Evolutionary conservation across 352 stramenopile species (phyloP).

Genomic region (Pythium insidiosum): DNA sequence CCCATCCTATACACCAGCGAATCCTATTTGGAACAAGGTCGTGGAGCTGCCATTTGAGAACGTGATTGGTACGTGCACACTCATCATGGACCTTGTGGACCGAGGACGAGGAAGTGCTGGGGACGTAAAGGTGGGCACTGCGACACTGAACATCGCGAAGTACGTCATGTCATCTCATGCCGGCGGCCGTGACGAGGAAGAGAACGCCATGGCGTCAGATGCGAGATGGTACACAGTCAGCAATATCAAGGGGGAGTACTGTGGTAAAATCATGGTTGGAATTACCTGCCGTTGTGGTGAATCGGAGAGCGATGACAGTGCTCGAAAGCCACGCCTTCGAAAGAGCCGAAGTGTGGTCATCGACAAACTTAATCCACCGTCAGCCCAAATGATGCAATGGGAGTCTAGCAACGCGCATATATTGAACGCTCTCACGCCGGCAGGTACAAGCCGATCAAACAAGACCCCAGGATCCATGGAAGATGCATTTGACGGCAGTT

Average conservation of each 20-base stretch:
- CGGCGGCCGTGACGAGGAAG: slow-evolving; percentile 39
- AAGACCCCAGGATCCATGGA: slow-evolving; percentile 5
- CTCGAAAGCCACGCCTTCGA: slow-evolving; percentile 40
- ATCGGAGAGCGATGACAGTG: slow-evolving; percentile 8
- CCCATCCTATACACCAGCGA: slow-evolving; percentile 50
- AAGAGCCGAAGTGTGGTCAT: slow-evolving; percentile 78
- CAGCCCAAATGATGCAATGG: slow-evolving; percentile 72
- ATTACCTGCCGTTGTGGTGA: slow-evolving; percentile 56
- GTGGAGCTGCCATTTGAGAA: slow-evolving; percentile 67
- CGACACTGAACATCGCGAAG: slow-evolving; percentile 72
- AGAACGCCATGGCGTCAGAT: slow-evolving; percentile 60
- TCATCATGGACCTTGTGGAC: slow-evolving; percentile 75
- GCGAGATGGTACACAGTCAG: slow-evolving; percentile 82
- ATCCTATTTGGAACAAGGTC: slow-evolving; percentile 80
- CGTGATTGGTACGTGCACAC: slow-evolving; percentile 64
- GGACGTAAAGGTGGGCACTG: slow-evolving; percentile 48
- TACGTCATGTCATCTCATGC: slow-evolving; percentile 63
- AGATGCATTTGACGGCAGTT: no score
- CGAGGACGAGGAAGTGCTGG: slow-evolving; percentile 23
- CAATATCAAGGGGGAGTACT: slow-evolving; percentile 82
- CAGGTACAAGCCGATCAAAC: no score
- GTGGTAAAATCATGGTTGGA: slow-evolving; percentile 72
- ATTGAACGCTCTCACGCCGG: no score
- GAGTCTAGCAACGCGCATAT: no score
- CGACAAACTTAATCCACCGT: slow-evolving; percentile 56